These are phyloP conservation scores for Stromatinia cepivora DNA, from an alignment of 2,329 filamentous ascomycete species.

Conservation along the genomic window DNA sequence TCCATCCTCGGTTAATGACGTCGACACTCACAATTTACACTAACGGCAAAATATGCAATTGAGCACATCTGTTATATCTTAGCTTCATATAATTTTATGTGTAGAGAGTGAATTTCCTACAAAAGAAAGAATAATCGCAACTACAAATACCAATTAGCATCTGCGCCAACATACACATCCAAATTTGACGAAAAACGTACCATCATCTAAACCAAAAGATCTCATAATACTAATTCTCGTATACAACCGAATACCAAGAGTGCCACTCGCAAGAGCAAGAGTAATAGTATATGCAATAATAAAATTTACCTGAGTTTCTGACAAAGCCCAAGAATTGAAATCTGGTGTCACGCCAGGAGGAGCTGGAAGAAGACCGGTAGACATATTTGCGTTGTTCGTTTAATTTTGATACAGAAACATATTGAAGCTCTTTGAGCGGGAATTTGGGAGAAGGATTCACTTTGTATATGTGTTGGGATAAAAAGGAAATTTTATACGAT, in stretches of 20 bases:
- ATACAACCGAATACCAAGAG: conserved; percentile 4
- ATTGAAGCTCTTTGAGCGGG: not conserved
- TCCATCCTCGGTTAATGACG: not conserved
- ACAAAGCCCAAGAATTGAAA: not conserved
- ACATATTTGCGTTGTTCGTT: not conserved
- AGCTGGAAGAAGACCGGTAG: conserved; percentile 7
- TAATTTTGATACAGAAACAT: too few species aligned
- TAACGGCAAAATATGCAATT: conserved; percentile 12
- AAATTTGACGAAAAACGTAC: not conserved
- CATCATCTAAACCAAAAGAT: conserved; percentile 4
- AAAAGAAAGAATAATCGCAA: conserved; percentile 2
- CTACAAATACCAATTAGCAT: not conserved
- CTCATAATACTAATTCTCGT: conserved; percentile 6
- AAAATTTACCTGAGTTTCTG: not conserved
- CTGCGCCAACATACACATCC: too few species aligned
- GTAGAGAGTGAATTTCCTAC: not conserved
- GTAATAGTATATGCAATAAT: conserved; percentile 4
- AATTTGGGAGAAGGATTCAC: not conserved
- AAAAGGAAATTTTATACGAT: not conserved
- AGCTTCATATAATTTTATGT: not conserved
- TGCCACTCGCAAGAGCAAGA: conserved; percentile 1
- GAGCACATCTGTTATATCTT: not conserved
- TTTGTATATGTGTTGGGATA: not conserved
- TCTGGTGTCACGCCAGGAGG: not conserved
- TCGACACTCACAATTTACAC: not conserved